phyloP scores from a whole-genome alignment of 139 green algal genomes.

The Chlorella vulgaris region DNA sequence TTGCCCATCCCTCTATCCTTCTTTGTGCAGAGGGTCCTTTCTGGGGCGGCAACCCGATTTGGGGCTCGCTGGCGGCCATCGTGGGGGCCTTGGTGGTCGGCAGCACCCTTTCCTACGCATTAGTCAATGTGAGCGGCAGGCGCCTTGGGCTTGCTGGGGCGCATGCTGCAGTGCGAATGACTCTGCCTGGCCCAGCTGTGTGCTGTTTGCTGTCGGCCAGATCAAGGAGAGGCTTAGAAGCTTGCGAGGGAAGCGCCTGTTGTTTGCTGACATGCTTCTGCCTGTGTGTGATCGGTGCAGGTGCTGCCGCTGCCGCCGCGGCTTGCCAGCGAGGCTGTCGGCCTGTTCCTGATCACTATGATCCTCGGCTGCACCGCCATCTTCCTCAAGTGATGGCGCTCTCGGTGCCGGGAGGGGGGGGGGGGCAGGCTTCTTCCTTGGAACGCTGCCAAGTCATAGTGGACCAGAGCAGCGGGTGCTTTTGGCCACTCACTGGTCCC shows the following conservation, averaged over 20 bases:
- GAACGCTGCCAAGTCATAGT: too few relatives aligned
- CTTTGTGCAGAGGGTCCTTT: conserved; percentile 64
- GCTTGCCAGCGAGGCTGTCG: conserved; percentile 54
- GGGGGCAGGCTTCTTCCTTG: too few relatives aligned
- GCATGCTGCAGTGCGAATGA: too few relatives aligned
- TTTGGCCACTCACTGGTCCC: too few relatives aligned
- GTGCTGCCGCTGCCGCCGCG: conserved; percentile 55
- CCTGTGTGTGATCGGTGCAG: conserved; percentile 4
- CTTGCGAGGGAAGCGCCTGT: background rate
- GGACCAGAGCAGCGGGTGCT: too few relatives aligned
- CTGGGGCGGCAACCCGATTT: conserved; percentile 73
- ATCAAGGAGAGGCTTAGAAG: too few relatives aligned
- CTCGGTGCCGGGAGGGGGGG: background rate
- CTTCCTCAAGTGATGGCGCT: conserved; percentile 66
- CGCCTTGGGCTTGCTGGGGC: too few relatives aligned
- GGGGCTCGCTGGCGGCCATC: conserved; percentile 69
- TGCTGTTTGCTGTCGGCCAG: too few relatives aligned
- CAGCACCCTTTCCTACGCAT: conserved; percentile 48
- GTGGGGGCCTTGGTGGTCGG: conserved; percentile 57
- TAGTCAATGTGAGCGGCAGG: background rate
- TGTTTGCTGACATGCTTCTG: background rate
- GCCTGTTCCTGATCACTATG: conserved; percentile 66
- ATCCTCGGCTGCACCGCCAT: conserved; percentile 64
- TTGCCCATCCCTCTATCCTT: background rate
- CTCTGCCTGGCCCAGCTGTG: background rate